These are phyloP conservation scores for Pochonia chlamydosporia DNA, from an alignment of 2,329 filamentous ascomycete species.

Conservation along the genomic window DNA sequence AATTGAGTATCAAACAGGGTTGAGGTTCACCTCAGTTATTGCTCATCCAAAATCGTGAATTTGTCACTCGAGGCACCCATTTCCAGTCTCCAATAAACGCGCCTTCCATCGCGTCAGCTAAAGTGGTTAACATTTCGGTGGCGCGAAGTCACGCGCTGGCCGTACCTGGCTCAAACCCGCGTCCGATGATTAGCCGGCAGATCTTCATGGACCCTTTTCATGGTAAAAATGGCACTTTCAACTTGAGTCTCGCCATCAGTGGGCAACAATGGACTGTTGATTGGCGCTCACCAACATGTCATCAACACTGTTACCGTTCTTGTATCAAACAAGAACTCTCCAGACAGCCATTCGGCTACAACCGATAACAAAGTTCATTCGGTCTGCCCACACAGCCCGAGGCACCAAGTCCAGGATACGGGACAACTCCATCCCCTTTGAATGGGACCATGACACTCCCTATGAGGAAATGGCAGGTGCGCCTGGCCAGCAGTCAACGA, in stretches of 20 bases:
- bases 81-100: neutral
- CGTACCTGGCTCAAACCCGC: neutral
- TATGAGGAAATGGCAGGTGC: slow-evolving; percentile 12
- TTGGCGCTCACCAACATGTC: slow-evolving; percentile 29
- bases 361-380: slow-evolving; percentile 15
- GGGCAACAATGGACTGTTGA: neutral
- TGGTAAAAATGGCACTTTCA: neutral
- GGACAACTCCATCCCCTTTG: slow-evolving; percentile 46
- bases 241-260: neutral
- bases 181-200: neutral
- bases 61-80: neutral
- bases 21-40: neutral
- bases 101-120: neutral
- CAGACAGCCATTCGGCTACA: slow-evolving; percentile 21
- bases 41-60: neutral
- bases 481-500: slow-evolving; percentile 36
- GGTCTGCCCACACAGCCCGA: slow-evolving; percentile 14
- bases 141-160: slow-evolving; percentile 14
- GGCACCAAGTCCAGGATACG: slow-evolving; percentile 8
- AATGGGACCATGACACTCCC: slow-evolving; percentile 29
- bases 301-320: slow-evolving; percentile 54
- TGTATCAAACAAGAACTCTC: slow-evolving; percentile 65
- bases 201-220: neutral
- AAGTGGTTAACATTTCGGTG: slow-evolving; percentile 6
- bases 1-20: neutral